Percentiles rank a stretch among this genome's conserved stretches.
These are phyloP conservation scores for Nicotiana otophora DNA, from an alignment of 257 asterid species.

Conservation along the genomic window DNA sequence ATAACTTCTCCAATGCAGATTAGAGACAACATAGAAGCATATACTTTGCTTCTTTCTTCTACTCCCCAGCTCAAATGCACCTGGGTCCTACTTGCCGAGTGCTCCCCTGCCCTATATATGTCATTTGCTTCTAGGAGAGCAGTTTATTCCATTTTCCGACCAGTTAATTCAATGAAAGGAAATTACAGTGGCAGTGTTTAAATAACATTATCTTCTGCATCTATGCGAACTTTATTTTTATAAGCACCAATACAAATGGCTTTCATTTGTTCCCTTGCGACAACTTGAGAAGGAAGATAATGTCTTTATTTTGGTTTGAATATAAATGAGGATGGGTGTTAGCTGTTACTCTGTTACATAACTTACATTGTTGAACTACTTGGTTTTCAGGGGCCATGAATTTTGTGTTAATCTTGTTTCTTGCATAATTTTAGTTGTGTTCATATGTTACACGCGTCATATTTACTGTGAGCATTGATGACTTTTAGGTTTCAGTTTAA, in stretches of 20 bases:
- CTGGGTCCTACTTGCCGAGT: neutral
- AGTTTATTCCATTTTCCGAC: neutral
- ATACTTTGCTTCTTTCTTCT: neutral
- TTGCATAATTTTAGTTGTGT: neutral
- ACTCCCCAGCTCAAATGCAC: neutral
- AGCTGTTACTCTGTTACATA: neutral
- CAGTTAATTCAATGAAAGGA: neutral
- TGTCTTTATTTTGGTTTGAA: neutral
- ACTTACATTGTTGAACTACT: neutral
- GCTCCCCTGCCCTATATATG: neutral
- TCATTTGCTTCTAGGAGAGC: neutral
- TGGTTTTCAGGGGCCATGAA: neutral
- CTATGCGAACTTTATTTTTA: neutral
- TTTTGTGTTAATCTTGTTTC: neutral
- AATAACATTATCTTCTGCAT: neutral
- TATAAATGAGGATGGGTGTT: neutral
- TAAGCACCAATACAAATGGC: neutral
- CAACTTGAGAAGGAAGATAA: neutral
- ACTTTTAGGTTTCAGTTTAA: neutral
- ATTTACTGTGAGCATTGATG: neutral
- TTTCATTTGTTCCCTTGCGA: neutral
- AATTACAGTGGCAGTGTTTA: neutral
- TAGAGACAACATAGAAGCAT: too few relatives aligned
- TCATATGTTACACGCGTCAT: neutral
- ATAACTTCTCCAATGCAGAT: neutral